These are phyloP conservation scores for Plasmodium gonderi DNA, from an alignment of 169 alveolate genomes.

Conservation along the genomic window DNA sequence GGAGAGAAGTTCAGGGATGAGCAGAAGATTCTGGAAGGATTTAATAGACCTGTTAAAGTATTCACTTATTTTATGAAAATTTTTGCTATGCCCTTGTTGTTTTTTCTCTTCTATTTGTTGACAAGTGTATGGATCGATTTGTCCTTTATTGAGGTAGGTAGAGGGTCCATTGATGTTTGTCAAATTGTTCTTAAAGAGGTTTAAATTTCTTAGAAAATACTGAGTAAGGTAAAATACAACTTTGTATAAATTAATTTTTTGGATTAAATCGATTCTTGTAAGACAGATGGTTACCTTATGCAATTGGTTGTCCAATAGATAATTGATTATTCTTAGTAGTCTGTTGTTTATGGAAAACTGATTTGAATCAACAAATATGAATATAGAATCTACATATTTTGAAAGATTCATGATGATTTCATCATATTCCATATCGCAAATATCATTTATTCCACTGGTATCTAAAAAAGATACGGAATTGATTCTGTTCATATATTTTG, in stretches of 20 bases:
- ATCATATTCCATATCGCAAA: slow-evolving; percentile 22
- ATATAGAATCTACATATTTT: slow-evolving; percentile 51
- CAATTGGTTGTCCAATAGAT: slow-evolving; percentile 37
- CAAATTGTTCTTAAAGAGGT: slow-evolving; percentile 13
- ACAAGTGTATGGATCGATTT: not conserved
- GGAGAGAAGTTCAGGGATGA: slow-evolving; percentile 7
- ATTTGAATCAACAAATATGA: slow-evolving; percentile 43
- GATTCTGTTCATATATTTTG: slow-evolving; percentile 65
- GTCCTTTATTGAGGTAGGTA: not conserved
- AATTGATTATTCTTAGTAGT: slow-evolving; percentile 29
- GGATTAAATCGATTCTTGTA: slow-evolving; percentile 33
- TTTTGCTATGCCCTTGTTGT: not conserved
- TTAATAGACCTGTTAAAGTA: slow-evolving; percentile 32
- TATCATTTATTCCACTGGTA: slow-evolving; percentile 52
- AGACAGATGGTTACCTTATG: slow-evolving; percentile 55
- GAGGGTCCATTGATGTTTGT: not conserved
- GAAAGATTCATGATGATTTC: slow-evolving; percentile 40
- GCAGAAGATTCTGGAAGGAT: slow-evolving; percentile 56
- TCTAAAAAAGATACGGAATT: slow-evolving; percentile 64
- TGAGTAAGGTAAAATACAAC: slow-evolving; percentile 60
- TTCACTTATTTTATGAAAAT: not conserved
- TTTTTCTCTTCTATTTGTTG: not conserved
- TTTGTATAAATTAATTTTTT: slow-evolving; percentile 22
- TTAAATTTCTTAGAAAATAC: slow-evolving; percentile 40
- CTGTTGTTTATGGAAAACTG: slow-evolving; percentile 48